A percentile compares a stretch with the other conserved stretches of the same genome.
Evolutionary conservation across 2,329 filamentous ascomycete genomes (phyloP).

Genomic region (Trichoderma sp.): DNA sequence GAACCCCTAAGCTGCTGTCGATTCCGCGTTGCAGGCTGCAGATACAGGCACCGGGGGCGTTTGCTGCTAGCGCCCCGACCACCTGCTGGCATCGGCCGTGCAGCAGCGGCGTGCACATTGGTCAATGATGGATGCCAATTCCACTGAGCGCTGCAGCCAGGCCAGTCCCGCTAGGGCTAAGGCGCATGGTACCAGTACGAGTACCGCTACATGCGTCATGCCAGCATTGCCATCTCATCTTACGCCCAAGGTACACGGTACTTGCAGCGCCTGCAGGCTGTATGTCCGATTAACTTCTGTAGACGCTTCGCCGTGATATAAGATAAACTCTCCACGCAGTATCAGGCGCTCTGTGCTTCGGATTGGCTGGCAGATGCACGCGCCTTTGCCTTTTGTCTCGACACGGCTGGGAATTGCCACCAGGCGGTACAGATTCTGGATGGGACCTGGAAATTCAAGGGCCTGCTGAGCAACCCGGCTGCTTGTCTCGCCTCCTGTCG

Average conservation of each 20-base stretch:
- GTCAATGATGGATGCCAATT: neutral
- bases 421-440: neutral
- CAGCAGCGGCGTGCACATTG: too few species aligned
- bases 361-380: neutral
- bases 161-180: neutral
- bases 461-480: slow-evolving; percentile 24
- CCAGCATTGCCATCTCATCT: neutral
- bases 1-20: slow-evolving; percentile 16
- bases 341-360: neutral
- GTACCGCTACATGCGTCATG: neutral
- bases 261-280: neutral
- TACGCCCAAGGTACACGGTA: neutral
- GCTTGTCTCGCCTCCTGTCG: slow-evolving; percentile 24
- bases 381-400: neutral
- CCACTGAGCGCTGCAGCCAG: neutral
- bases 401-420: neutral
- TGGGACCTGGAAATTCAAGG: slow-evolving; percentile 21
- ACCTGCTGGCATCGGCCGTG: slow-evolving; percentile 1
- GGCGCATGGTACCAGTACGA: neutral
- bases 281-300: neutral
- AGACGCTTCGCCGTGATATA: neutral
- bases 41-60: neutral
- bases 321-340: neutral
- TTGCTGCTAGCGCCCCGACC: neutral
- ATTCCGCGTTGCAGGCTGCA: slow-evolving; percentile 6